Evolutionary conservation across 768 basidiomycete genomes (phyloP), one percentile per base, ranked within the genome.

Genomic region (Tricholoma hemisulphureum): DNA sequence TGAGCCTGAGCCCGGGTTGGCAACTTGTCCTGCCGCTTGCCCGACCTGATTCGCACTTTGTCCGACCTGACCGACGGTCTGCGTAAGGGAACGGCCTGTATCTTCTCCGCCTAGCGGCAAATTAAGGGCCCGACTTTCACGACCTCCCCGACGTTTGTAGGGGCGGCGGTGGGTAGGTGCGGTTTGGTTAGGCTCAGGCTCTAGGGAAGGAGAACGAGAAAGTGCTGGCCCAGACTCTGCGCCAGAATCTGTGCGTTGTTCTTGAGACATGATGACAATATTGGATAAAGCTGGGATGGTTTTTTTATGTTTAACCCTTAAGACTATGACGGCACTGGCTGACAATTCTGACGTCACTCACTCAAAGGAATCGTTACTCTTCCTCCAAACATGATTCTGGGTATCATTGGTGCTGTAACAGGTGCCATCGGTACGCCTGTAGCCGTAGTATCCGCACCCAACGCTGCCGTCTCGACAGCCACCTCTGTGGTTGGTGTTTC

Each of bases 351-450:
- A 43, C 41, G 21, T 43, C 41, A 43, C 11, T 43, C 20, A 20
- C n/a, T n/a, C n/a, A n/a, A n/a, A n/a, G n/a, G n/a, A n/a, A n/a
- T n/a, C n/a, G n/a, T n/a, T n/a, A n/a, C n/a, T n/a, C n/a, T 41
- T 41, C 39, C 39, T 8, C n/a, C 4, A 11, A 43, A 43, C 21
- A 43, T 43, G 41, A 43, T 71, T 28, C 62, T 71, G 6, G 69
- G 70, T 29, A 63, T 73, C 14, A 57, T 71, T 23, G 69, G 71
- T 37, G 65, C 67, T 4, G 68, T 67, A 7, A 61, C 68, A 6
- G 70, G 69, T 37, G 64, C 68, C 10, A 66, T 69, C 9, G 63
- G 69, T 43, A 69, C 70, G 23, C 69, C 70, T 0, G 62, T 70
- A 2, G 51, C 70, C 4, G 43, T 24, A 45, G 43, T 23, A 10